Evolutionary conservation across 148 eudicot species (phyloP), one percentile per base, ranked within the genome.

Genomic region (Rhododendron ferrugineum): DNA sequence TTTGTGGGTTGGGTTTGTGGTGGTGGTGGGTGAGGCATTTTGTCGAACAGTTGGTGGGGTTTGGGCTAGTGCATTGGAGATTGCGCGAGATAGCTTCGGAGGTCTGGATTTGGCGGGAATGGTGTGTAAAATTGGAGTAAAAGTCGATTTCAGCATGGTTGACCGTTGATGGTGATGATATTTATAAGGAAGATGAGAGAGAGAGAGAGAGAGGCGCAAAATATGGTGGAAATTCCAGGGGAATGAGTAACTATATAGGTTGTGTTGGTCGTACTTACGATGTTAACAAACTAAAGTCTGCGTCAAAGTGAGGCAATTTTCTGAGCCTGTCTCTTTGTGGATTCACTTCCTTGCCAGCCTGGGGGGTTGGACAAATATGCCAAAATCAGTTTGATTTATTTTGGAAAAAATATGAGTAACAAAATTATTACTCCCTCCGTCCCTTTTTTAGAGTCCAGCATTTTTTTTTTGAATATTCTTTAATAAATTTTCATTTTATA

Each of bases 21-120:
- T 80, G 52, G 89, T 80, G 52, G 89, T 4, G 50, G 86, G 5
- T 82, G 91, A 18, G 87, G 90, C 95, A 93, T 93, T 95, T 90
- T 88, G 97, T 90, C 97, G 96, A 96, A 92, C 98, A 91, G 89
- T 83, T 92, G 88, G 91, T 83, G 96, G 88, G 89, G 84, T 83
- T 42, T 84, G 89, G 58, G 86, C 32, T 74, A 82, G 60, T 46
- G 88, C 83, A 37, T 84, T 90, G 87, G 62, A 90, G 16, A 85
- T 78, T 0, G 77, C 36, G 1, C 46, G 22, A 0, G 26, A 44
- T 16, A 78, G 86, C 14, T 82, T 90, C 66, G 84, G 88, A 32
- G 82, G 54, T 82, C 66, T 93, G 85, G 78, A 74, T 87, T 88
- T 89, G 80, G 89, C 2, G 64, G 89, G 89, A 54, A 91, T 50